Evolutionary conservation across 768 basidiomycete species (phyloP), one percentile per base, ranked within the genome.

Genomic region (Mycena chlorophos): DNA sequence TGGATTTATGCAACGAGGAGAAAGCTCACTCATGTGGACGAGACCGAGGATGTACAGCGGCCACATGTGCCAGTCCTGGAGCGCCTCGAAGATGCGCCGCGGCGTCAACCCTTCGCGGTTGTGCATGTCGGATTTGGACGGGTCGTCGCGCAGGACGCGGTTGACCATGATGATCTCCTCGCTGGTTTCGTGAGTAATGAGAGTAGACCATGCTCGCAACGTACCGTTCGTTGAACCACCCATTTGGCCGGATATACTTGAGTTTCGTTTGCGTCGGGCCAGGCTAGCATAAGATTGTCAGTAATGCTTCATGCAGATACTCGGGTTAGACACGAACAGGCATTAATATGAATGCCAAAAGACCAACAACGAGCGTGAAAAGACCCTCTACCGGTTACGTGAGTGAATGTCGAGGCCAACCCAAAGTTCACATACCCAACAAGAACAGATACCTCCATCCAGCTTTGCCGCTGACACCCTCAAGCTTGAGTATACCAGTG

Each of bases 101-200:
- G 75, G 43, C 3, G 72, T 71, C 3, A 88, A 70, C 13, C 83
- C 86, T 69, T 88, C 71, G n/a, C 86, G 78, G 60, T 88, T 88
- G 69, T 87, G 85, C 86, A 88, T 86, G 60, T 79, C 76, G 14
- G 80, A 83, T 64, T 86, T 86, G 4, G 82, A 72, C 4, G 86
- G 85, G 61, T 88, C 85, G 63, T 86, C 85, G 16, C 84, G 78
- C 4, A 87, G 69, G 5, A 87, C 79, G 31, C 81, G 71, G 62
- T 85, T 86, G 38, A 86, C 84, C 68, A 85, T 82, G 55, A 87
- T 86, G 26, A 73, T 68, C 64, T 87, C 85, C 63, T 87, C 85
- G 8, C 78, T 84, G 61, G 14, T 3, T 17, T 26, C 22, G 49
- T 13, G 50, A 27, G 14, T 29, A 8, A 17, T 4, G 16, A 39